Evolutionary conservation across 2,329 filamentous ascomycete species (phyloP).

Genomic region (Pseudofabraea citricarpa): DNA sequence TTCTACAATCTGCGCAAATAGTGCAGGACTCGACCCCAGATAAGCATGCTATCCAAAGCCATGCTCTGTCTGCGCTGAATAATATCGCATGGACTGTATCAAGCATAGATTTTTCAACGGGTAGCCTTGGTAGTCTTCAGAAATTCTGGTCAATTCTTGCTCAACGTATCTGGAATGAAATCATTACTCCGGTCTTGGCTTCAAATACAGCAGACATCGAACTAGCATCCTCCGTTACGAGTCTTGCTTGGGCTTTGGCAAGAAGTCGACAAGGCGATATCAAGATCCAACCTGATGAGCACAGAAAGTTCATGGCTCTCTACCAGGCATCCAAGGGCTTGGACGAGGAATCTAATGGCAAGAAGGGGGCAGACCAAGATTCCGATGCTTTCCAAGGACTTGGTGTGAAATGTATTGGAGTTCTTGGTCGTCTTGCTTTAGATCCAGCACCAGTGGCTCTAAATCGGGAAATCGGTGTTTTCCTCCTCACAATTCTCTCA

Average conservation of each 20-base stretch:
- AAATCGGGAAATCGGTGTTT: constrained; percentile 60
- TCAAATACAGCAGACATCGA: constrained; percentile 56
- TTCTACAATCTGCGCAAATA: constrained; percentile 18
- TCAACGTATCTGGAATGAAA: constrained; percentile 51
- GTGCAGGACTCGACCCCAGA: constrained; percentile 18
- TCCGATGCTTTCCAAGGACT: constrained; percentile 55
- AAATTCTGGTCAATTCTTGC: constrained; percentile 49
- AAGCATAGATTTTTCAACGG: constrained; percentile 52
- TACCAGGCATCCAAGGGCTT: constrained; percentile 53
- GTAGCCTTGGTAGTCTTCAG: constrained; percentile 44
- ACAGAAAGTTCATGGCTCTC: constrained; percentile 59
- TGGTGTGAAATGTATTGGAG: constrained; percentile 62
- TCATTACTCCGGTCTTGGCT: constrained; percentile 51
- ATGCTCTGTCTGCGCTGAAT: constrained; percentile 57
- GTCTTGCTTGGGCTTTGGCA: constrained; percentile 61
- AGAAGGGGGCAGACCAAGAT: constrained; percentile 20
- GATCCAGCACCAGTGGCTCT: constrained; percentile 45
- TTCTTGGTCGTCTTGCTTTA: constrained; percentile 58
- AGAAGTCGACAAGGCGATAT: constrained; percentile 47
- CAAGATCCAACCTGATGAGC: constrained; percentile 47
- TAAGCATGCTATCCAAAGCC: constrained; percentile 40
- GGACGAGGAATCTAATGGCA: constrained; percentile 13
- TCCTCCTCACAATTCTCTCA: constrained; percentile 52
- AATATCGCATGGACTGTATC: constrained; percentile 66
- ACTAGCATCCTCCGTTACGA: constrained; percentile 58